Evolutionary conservation across 495 filamentous ascomycete species (phyloP), one percentile per base, ranked within the genome.

Genomic region (Penicillium verhagenii): DNA sequence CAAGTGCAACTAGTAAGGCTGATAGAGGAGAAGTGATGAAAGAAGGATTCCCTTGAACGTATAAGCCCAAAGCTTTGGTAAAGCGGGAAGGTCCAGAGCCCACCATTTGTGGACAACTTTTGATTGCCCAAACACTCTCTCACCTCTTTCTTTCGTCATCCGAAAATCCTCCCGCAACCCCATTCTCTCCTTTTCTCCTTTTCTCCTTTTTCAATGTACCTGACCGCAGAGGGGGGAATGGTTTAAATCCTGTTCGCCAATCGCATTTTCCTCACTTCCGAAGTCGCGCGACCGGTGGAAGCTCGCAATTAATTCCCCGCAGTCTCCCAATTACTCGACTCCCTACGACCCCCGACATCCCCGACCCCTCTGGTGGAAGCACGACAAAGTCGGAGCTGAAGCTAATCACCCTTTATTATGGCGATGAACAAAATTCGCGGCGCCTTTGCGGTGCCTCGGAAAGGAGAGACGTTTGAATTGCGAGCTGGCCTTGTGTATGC

Each of bases 391-490:
- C 73, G 81, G 72, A 72, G 72, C 70, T 73, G 67, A 72, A 72
- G 66, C 66, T 56, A 50, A 44, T 57, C 44, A 40, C 47, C 63
- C 61, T 57, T 64, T 66, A 59, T 72, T 61, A 93, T 96, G 89
- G 94, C 94, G 65, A 92, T 97, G 71, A 97, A 94, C 74, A 87
- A 93, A 72, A 93, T 99, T 65, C 86, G 90, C 65, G 91, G 90
- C 72, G 94, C 92, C 71, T 96, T 99, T 71, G 86, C 88, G 72
- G 79, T 83, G 68, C 94, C 94, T 56, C 84, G 87, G 67, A 99
- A 99, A 79, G 94, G 94, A 72, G 94, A 99, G 77, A 97, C 95
- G 5, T 97, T 96, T 68, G 94, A 99, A 81, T 79, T 99, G 75
- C 87, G 95, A 72, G 91, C 93, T 58, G 94, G 94, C 52, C 79